These are phyloP conservation scores for Pascua sp. DNA, from an alignment of 1,284 basidiomycete species.

Conservation along the genomic window DNA sequence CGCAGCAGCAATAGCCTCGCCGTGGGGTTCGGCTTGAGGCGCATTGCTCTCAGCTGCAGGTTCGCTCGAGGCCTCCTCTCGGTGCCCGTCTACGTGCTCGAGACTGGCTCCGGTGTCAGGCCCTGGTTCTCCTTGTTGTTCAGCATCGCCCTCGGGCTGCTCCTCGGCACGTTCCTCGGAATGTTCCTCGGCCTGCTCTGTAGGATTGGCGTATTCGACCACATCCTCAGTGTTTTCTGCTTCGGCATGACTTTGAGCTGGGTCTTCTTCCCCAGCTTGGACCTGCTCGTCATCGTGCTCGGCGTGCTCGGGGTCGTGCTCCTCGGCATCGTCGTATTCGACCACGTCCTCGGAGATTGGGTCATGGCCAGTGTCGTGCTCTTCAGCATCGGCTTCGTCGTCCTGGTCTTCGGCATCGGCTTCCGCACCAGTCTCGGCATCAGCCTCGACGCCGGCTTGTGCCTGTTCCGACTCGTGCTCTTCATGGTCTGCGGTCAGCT, in stretches of 20 bases:
- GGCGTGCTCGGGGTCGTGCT: neutral
- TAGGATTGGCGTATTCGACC: too few species aligned
- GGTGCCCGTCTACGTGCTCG: too few species aligned
- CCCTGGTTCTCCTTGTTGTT: too few species aligned
- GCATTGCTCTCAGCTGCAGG: neutral
- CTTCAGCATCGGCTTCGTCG: neutral
- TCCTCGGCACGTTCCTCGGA: neutral
- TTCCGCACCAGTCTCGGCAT: neutral
- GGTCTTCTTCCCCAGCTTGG: neutral
- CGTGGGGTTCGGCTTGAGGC: neutral
- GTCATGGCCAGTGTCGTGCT: too few species aligned
- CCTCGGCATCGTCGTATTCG: neutral
- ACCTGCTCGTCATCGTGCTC: neutral
- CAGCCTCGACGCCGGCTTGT: neutral
- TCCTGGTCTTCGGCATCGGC: constrained; percentile 3
- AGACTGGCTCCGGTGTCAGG: too few species aligned
- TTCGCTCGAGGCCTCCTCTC: neutral
- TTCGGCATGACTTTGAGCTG: too few species aligned
- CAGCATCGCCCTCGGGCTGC: constrained; percentile 34
- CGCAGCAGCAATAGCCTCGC: neutral
- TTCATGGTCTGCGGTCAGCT: constrained; percentile 3
- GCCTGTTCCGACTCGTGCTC: constrained; percentile 3
- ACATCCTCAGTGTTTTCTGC: too few species aligned
- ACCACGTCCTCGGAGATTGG: neutral
- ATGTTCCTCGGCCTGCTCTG: neutral